Evolutionary conservation across 2,329 filamentous ascomycete species (phyloP).

Genomic region (Alternaria hordeiaustralica): DNA sequence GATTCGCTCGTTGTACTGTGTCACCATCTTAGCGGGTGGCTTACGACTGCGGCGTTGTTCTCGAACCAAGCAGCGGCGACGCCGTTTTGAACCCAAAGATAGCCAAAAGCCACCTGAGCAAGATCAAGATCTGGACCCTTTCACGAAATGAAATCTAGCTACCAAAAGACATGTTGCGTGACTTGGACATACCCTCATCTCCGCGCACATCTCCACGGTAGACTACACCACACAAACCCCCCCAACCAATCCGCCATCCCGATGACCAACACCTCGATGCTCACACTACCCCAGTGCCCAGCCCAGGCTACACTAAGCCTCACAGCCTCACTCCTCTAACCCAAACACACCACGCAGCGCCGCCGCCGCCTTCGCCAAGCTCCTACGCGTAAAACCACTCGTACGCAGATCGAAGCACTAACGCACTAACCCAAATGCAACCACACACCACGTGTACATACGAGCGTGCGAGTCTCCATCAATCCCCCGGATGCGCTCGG

Average conservation of each 20-base stretch:
- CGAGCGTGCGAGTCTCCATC: background rate
- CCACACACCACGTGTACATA: background rate
- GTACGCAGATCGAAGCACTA: background rate
- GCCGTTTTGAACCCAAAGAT: background rate
- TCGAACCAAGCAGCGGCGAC: background rate
- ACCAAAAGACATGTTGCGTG: background rate
- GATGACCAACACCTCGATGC: background rate
- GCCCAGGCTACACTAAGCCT: background rate
- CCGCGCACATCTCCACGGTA: background rate
- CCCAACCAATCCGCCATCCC: background rate
- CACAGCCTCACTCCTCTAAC: background rate
- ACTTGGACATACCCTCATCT: background rate
- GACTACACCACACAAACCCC: background rate
- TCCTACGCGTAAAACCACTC: background rate
- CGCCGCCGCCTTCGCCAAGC: background rate
- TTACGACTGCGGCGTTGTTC: background rate
- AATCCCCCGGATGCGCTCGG: background rate
- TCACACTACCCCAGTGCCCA: background rate
- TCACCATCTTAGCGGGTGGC: background rate
- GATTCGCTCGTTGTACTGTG: background rate
- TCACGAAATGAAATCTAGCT: background rate
- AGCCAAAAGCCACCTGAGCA: background rate
- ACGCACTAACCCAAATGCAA: background rate
- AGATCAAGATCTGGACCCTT: background rate
- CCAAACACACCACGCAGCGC: background rate